These are phyloP conservation scores for Malus sieversii DNA, from an alignment of 306 rosid genomes.

Conservation along the genomic window DNA sequence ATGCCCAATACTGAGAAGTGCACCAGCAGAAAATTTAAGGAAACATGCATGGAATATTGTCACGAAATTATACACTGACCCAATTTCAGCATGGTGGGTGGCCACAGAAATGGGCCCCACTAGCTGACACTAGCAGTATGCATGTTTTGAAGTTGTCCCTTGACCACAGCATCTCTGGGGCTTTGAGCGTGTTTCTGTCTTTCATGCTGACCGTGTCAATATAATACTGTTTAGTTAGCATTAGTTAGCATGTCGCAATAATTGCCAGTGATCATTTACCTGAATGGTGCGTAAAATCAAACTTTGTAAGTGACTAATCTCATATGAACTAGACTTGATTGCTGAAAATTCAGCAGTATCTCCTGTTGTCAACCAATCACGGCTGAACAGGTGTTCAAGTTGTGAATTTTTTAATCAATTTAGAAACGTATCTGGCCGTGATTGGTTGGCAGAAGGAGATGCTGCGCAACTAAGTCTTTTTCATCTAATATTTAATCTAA, in stretches of 20 bases:
- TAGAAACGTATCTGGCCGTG: no score
- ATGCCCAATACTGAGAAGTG: slow-evolving; percentile 17
- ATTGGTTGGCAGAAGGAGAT: no score
- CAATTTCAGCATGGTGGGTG: neutral
- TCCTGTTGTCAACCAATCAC: no score
- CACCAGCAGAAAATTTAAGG: slow-evolving; percentile 15
- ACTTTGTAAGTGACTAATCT: accelerated
- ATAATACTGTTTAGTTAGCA: no score
- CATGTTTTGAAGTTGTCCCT: neutral
- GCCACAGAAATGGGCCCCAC: slow-evolving; percentile 29
- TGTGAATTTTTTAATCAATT: no score
- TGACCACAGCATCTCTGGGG: neutral
- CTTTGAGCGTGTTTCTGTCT: neutral
- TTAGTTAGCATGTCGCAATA: neutral
- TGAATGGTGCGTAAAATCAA: accelerated
- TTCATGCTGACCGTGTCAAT: neutral
- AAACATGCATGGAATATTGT: slow-evolving; percentile 29
- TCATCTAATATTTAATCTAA: no score
- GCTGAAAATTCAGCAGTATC: no score
- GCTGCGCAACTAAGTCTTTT: no score
- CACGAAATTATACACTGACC: slow-evolving; percentile 5
- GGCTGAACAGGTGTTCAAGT: no score
- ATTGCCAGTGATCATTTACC: no score
- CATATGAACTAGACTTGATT: no score
- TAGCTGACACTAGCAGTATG: slow-evolving; percentile 12